A percentile compares a stretch with the other conserved stretches of the same genome.
Evolutionary conservation across 2,329 filamentous ascomycete species (phyloP).

Genomic region (Sarocladium strictum): DNA sequence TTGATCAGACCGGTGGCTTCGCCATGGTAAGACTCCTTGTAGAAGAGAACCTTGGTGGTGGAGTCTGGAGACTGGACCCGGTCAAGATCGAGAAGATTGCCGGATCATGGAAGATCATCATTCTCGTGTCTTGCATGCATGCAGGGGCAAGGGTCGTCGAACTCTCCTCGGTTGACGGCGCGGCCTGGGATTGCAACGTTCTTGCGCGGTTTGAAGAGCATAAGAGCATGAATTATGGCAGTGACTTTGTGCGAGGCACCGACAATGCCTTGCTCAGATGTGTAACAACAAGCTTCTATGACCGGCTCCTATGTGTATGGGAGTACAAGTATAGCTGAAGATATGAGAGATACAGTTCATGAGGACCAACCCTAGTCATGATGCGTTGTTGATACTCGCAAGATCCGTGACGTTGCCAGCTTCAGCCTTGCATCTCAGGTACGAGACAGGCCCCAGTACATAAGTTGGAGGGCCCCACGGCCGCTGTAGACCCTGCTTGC

Average conservation of each 20-base stretch:
- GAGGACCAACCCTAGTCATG: background rate
- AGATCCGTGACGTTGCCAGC: background rate
- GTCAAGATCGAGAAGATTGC: conserved; percentile 29
- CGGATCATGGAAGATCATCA: conserved; percentile 26
- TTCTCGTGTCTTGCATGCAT: conserved; percentile 94
- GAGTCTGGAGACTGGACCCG: conserved; percentile 80
- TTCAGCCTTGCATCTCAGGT: conserved; percentile 13
- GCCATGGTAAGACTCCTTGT: conserved; percentile 48
- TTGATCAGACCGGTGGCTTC: conserved; percentile 31
- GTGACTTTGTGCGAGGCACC: conserved; percentile 52
- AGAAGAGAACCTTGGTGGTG: conserved; percentile 64
- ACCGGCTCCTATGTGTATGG: conserved; percentile 66
- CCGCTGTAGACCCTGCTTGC: background rate
- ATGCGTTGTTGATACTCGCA: too few species aligned
- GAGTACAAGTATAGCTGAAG: conserved; percentile 19
- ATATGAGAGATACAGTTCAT: background rate
- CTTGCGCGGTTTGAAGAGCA: conserved; percentile 75
- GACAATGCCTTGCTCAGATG: conserved; percentile 31
- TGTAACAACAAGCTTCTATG: conserved; percentile 73
- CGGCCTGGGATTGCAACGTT: conserved; percentile 55
- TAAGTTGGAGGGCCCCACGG: background rate
- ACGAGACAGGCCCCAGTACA: background rate
- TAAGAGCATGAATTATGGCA: conserved; percentile 91
- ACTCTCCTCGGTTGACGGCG: conserved; percentile 29
- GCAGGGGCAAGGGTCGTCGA: conserved; percentile 67